Percentiles rank a stretch among this genome's conserved stretches.
These are phyloP conservation scores for Brassica hybrid DNA, from an alignment of 441 rosid species.

Conservation along the genomic window DNA sequence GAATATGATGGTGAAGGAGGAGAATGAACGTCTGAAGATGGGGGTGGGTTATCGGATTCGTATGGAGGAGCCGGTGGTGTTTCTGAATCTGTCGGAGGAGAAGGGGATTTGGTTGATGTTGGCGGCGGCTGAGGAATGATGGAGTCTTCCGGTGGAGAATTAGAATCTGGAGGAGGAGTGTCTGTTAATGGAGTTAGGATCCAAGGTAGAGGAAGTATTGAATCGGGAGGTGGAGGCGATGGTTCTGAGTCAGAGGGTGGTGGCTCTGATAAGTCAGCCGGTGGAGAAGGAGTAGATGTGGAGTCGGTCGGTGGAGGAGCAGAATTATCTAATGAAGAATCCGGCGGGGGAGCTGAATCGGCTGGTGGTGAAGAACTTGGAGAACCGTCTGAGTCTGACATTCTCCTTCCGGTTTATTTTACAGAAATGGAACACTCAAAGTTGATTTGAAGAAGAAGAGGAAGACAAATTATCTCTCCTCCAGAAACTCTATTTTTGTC, in stretches of 20 bases:
- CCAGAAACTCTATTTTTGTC: neutral
- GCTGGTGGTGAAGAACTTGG: conserved; percentile 47
- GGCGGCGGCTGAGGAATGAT: conserved; percentile 24
- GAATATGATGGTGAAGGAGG: conserved; percentile 41
- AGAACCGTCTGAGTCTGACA: conserved; percentile 44
- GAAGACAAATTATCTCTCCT: too few species aligned
- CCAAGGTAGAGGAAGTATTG: conserved; percentile 20
- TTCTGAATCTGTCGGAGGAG: conserved; percentile 40
- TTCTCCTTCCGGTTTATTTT: too few species aligned
- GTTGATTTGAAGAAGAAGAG: too few species aligned
- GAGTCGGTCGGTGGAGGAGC: conserved; percentile 30
- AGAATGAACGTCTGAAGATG: conserved; percentile 17
- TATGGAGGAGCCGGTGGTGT: conserved; percentile 41
- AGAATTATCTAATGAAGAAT: neutral
- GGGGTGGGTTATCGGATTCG: conserved; percentile 26
- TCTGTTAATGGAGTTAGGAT: conserved; percentile 1
- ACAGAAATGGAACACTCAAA: too few species aligned
- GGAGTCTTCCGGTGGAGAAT: conserved; percentile 30
- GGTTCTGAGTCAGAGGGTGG: conserved; percentile 25
- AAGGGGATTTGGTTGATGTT: conserved; percentile 19
- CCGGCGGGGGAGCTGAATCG: conserved; percentile 27
- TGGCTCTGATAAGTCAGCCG: conserved; percentile 21
- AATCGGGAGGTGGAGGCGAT: conserved; percentile 32
- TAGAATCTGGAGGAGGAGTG: conserved; percentile 27
- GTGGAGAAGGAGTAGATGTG: conserved; percentile 21